Evolutionary conservation across 768 basidiomycete genomes (phyloP), one percentile per base, ranked within the genome.

Genomic region (Auricularia sp.): DNA sequence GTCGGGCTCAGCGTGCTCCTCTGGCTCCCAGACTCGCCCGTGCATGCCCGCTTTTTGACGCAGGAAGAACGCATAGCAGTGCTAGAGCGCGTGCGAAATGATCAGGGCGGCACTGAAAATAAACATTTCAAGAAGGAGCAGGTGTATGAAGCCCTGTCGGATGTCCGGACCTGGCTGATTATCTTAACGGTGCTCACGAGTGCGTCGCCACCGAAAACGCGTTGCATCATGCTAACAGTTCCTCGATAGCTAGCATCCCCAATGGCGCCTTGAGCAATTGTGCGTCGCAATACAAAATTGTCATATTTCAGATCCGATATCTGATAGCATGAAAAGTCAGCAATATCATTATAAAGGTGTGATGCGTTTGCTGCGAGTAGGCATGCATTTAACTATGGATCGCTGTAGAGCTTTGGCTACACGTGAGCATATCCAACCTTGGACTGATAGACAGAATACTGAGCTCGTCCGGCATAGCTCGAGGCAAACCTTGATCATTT

Each of bases 231-330:
- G 24, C 6, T 39, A 33, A 64, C 39, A 10, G 10, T 16, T 64
- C 45, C 37, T 4, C 54, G 33, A 5, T 62, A 88, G 86, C 84
- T 64, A 87, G 83, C 68, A 83, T 88, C 39, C 85, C 86, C 0
- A 87, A 85, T 68, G 86, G 86, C 21, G 85, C 72, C 1, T 69
- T 87, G 36, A 85, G 80, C 69, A 86, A 87, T 67, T 86, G 85
- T 86, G 66, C 66, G 82, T 74, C 29, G 2, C 29, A 29, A 4
- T 11, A 33, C n/a, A 18, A 34, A n/a, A 21, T 58, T 58, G 18
- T 39, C 39, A 16, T 29, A 29, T 51, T 18, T 5, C 3, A 39
- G 37, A 13, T 64, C 34, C 3, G 59, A 61, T 21, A 61, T 21
- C 63, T 67, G 33, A 69, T 21, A 21, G 45, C 45, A 45, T 21